These are phyloP conservation scores for Podila minutissima DNA, from an alignment of 192 early-diverging fungal species.

Conservation along the genomic window DNA sequence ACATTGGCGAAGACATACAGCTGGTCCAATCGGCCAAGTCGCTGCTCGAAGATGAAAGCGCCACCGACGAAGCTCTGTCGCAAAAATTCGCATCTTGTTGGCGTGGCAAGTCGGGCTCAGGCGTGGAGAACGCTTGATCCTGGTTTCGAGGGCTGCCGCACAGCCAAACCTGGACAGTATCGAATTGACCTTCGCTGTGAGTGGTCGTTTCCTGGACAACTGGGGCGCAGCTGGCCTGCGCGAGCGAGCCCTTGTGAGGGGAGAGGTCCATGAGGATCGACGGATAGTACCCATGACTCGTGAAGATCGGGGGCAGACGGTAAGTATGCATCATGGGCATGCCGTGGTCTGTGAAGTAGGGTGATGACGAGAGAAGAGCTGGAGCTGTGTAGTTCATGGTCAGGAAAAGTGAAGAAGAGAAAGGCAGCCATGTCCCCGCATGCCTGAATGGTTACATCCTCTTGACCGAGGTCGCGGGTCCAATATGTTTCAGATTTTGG, in stretches of 20 bases:
- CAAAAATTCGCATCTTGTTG: neutral
- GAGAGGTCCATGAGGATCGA: slow-evolving; percentile 35
- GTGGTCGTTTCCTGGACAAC: neutral
- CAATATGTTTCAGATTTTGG: neutral
- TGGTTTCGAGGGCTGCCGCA: neutral
- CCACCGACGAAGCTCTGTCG: neutral
- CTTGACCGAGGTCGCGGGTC: neutral
- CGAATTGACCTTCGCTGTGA: neutral
- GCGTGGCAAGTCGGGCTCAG: too few relatives aligned
- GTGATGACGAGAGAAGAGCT: neutral
- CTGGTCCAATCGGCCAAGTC: slow-evolving; percentile 24
- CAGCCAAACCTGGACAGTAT: neutral
- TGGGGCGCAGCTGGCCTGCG: neutral
- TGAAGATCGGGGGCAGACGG: slow-evolving; percentile 31
- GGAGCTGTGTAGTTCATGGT: neutral
- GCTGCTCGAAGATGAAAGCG: neutral
- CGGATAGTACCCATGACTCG: slow-evolving; percentile 36
- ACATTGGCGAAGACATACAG: slow-evolving; percentile 17
- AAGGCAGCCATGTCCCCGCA: neutral
- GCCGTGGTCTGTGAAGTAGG: neutral
- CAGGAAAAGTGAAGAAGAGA: neutral
- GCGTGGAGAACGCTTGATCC: too few relatives aligned
- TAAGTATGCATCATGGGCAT: slow-evolving; percentile 10
- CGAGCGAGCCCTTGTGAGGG: neutral
- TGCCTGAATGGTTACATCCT: too few relatives aligned